Percentiles rank a stretch among this genome's conserved stretches.
Conservation (phyloP, 129 eudicot species). For the Flaveria robusta region DNA sequence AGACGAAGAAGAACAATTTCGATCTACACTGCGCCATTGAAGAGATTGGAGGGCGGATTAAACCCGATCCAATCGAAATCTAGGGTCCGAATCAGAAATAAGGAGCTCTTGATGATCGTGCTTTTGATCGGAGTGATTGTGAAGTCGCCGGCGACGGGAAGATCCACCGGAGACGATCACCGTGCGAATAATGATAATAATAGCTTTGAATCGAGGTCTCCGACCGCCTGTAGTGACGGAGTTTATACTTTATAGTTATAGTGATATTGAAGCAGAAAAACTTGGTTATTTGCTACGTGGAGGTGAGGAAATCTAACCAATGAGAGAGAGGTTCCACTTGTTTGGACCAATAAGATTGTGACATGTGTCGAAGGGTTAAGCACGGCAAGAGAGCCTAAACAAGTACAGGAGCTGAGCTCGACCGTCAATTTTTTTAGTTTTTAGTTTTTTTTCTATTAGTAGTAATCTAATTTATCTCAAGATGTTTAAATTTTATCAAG, state of each 20-base stretch:
- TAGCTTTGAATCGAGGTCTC: conserved; percentile 20
- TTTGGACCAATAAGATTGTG: conserved; percentile 31
- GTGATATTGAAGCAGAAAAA: background rate
- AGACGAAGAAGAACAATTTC: conserved; percentile 50
- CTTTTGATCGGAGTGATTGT: background rate
- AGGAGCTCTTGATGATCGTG: background rate
- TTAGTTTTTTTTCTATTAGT: too few species aligned
- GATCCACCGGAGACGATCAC: background rate
- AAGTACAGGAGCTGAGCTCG: too few species aligned
- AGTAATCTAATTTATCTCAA: too few species aligned
- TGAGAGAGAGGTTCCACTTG: conserved; percentile 39
- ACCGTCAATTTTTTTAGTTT: background rate
- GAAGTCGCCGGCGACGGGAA: background rate
- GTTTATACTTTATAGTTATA: conserved; percentile 17
- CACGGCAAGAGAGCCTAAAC: background rate
- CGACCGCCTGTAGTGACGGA: conserved; percentile 18
- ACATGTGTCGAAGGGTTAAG: conserved; percentile 30
- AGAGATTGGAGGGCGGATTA: conserved; percentile 3
- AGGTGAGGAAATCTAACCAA: conserved; percentile 47
- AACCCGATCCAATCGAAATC: background rate
- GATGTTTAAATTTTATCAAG: too few species aligned
- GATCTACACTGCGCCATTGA: conserved; percentile 70
- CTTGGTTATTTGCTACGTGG: conserved; percentile 53
- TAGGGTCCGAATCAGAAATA: background rate
- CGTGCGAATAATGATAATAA: background rate